Percentiles rank a stretch among this genome's conserved stretches.
Evolutionary conservation across 1,139 yeast genomes (phyloP).

Genomic region (Candida glucosophila): DNA sequence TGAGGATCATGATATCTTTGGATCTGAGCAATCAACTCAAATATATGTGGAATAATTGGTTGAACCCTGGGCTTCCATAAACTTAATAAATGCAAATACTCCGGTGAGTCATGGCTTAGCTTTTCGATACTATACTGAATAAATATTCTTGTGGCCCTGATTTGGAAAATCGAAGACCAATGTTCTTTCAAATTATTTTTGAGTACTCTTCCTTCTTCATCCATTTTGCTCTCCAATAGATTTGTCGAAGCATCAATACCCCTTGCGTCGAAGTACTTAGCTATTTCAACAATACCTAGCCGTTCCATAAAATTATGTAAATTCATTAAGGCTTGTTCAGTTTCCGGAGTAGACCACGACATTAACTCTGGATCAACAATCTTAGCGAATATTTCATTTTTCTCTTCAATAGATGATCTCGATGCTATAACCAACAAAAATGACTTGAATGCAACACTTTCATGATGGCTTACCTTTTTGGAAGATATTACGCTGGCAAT

Average conservation of each 20-base stretch:
- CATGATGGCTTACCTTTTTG: slow-evolving; percentile 77
- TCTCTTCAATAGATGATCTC: slow-evolving; percentile 62
- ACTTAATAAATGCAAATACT: slow-evolving; percentile 60
- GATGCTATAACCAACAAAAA: slow-evolving; percentile 87
- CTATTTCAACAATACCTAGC: slow-evolving; percentile 87
- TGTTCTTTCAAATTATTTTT: slow-evolving; percentile 76
- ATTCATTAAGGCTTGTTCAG: slow-evolving; percentile 82
- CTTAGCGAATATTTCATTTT: slow-evolving; percentile 68
- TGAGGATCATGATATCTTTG: slow-evolving; percentile 92
- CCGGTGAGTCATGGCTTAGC: slow-evolving; percentile 67
- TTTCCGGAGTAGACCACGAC: slow-evolving; percentile 90
- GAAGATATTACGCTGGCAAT: slow-evolving; percentile 63
- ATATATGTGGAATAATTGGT: slow-evolving; percentile 84
- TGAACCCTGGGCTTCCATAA: slow-evolving; percentile 92
- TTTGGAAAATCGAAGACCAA: slow-evolving; percentile 93
- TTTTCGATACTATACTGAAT: slow-evolving; percentile 94
- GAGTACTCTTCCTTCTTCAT: slow-evolving; percentile 74
- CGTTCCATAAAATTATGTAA: slow-evolving; percentile 98
- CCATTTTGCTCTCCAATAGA: slow-evolving; percentile 73
- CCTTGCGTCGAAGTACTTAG: slow-evolving; percentile 77
- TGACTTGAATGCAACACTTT: slow-evolving; percentile 87
- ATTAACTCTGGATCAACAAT: slow-evolving; percentile 88
- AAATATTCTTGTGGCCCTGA: slow-evolving; percentile 89
- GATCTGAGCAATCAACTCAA: slow-evolving; percentile 79
- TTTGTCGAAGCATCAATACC: slow-evolving; percentile 74